Evolutionary conservation across 805 yeast species (phyloP).

Genomic region (Cyberlindnera maclurae): DNA sequence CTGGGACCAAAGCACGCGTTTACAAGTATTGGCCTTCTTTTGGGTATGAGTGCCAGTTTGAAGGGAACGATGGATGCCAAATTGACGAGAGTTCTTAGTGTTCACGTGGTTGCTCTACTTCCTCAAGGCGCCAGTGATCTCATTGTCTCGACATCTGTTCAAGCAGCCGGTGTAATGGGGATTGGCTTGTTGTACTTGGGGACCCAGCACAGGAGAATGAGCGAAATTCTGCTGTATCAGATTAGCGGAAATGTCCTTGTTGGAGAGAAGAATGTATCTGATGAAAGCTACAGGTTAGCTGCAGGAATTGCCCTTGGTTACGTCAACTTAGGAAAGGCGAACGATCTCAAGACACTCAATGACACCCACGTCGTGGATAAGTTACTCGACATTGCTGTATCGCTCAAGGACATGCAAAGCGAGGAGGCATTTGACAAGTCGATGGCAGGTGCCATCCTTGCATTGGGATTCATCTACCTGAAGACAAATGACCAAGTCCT

Average conservation of each 20-base stretch:
- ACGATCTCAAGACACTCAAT: constrained; percentile 46
- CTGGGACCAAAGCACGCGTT: constrained; percentile 81
- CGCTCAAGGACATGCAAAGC: constrained; percentile 58
- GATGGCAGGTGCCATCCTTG: constrained; percentile 66
- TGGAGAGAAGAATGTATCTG: constrained; percentile 48
- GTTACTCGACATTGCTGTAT: constrained; percentile 49
- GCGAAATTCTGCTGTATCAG: constrained; percentile 69
- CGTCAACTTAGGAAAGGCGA: constrained; percentile 74
- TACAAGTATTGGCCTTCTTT: constrained; percentile 77
- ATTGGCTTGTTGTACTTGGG: constrained; percentile 77
- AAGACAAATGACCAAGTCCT: constrained; percentile 53
- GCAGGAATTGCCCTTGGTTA: constrained; percentile 88
- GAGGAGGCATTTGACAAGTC: constrained; percentile 53
- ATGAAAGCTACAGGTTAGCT: constrained; percentile 77
- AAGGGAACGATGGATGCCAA: constrained; percentile 79
- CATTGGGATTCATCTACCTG: constrained; percentile 67
- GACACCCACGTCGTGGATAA: constrained; percentile 60
- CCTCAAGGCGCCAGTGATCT: constrained; percentile 90
- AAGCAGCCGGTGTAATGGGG: constrained; percentile 87
- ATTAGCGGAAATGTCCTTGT: constrained; percentile 45
- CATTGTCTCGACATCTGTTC: constrained; percentile 76
- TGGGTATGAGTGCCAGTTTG: constrained; percentile 91
- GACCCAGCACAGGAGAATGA: constrained; percentile 79
- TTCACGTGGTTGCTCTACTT: constrained; percentile 84
- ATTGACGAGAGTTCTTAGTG: constrained; percentile 83